Evolutionary conservation across 371 early-diverging fungal genomes (phyloP), one percentile per base, ranked within the genome.

Genomic region (Fennellomyces sp.): DNA sequence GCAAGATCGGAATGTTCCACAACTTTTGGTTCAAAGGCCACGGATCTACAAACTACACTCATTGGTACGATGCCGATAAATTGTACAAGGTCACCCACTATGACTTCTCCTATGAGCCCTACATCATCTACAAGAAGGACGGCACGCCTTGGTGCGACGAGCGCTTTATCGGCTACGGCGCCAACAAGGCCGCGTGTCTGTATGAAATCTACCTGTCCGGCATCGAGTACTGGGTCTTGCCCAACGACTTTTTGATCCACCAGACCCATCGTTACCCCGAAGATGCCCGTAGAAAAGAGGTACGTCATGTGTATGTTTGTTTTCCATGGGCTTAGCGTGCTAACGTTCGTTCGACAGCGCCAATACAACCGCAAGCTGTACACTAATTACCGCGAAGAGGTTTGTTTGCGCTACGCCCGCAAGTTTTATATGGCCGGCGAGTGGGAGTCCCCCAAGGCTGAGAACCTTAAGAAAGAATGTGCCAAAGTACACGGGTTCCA

Each of bases 141-240:
- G 81, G 80, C 0, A 64, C 80, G 0, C 86, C 87, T 11, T 88
- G 89, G 89, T 88, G 89, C 55, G 87, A 88, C 48, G 89, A 89
- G 54, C 78, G 89, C n/a, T 89, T 89, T 63, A 81, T 87, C 30
- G 89, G 89, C 4, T 89, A 89, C 63, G 89, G 89, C 57, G 84
- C 87, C 48, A 89, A 89, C 68, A 89, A 89, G 62, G 88, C 88
- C 25, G 89, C 89, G 17, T 89, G 89, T 61, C 68, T 89, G 10
- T 89, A 81, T 64, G 89, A 89, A 63, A 80, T 88, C 19, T 89
- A 80, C 60, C 63, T 89, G 23, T 83, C 87, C 2, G 89, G 89
- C 6, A 73, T 85, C 50, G 85, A 87, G 49, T 87, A 86, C 52
- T 81, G 81, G 74, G 87, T 87, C 11, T 63, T 89, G 47, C 86